Conservation (phyloP, 208 protist species). For the Acanthamoeba sp. region DNA sequence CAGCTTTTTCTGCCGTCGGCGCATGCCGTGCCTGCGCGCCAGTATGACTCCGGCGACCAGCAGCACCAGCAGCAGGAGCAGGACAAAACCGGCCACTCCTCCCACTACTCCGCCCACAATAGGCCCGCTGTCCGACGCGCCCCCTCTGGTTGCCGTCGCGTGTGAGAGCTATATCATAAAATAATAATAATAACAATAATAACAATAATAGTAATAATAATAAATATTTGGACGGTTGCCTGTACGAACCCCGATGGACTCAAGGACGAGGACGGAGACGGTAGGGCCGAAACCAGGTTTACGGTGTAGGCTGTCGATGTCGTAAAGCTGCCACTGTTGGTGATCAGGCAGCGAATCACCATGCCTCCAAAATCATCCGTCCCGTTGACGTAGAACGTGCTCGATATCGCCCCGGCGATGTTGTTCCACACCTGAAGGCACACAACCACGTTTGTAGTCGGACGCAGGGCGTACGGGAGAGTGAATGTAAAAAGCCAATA, state of each 20-base stretch:
- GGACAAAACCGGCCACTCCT: background rate
- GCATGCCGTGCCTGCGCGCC: background rate
- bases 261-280: background rate
- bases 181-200: no score
- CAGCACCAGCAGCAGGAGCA: background rate
- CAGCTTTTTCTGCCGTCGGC: background rate
- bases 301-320: background rate
- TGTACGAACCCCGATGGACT: no score
- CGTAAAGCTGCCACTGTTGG: constrained; percentile 2
- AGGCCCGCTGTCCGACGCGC: background rate
- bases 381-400: background rate
- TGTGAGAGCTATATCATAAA: no score
- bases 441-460: background rate
- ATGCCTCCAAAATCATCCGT: constrained; percentile 1
- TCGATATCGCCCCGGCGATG: background rate
- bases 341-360: constrained; percentile 15
- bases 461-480: no score
- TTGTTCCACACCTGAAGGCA: constrained; percentile 33
- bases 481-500: no score
- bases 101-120: constrained; percentile 26
- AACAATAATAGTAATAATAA: no score
- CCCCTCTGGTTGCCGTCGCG: background rate
- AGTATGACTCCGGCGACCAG: background rate
- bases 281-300: background rate
- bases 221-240: no score